phyloP scores from a whole-genome alignment of 2,329 filamentous ascomycete genomes.

The Elsinoe batatas region DNA sequence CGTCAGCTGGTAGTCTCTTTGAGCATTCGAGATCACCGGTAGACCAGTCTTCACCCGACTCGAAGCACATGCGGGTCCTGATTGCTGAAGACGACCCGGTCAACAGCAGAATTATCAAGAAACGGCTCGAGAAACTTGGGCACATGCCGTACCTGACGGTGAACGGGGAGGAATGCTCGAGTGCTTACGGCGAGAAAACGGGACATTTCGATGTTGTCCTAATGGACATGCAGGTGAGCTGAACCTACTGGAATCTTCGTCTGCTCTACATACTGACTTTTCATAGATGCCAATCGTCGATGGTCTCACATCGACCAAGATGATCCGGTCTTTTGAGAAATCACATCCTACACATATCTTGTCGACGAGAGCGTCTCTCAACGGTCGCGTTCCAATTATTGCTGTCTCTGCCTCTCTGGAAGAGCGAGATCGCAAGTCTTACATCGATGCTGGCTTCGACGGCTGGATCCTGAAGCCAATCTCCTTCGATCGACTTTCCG shows the following conservation, averaged over 20 bases:
- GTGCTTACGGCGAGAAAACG: slow-evolving; percentile 55
- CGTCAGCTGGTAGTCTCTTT: slow-evolving; percentile 1
- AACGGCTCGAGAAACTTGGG: slow-evolving; percentile 66
- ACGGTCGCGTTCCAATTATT: slow-evolving; percentile 67
- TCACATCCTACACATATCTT: slow-evolving; percentile 40
- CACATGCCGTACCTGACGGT: slow-evolving; percentile 63
- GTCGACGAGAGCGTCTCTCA: slow-evolving; percentile 49
- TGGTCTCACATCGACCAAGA: slow-evolving; percentile 69
- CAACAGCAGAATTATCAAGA: slow-evolving; percentile 72
- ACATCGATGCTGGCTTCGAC: slow-evolving; percentile 72
- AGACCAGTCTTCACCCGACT: slow-evolving; percentile 1
- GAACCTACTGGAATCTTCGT: no score
- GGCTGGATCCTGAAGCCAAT: slow-evolving; percentile 88
- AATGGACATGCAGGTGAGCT: slow-evolving; percentile 81
- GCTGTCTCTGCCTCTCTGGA: slow-evolving; percentile 76
- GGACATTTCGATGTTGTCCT: slow-evolving; percentile 64
- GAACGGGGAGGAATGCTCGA: slow-evolving; percentile 78
- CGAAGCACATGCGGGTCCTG: slow-evolving; percentile 52
- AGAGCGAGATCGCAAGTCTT: slow-evolving; percentile 58
- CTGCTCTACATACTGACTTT: slow-evolving; percentile 19
- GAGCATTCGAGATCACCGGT: slow-evolving; percentile 7
- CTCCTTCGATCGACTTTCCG: slow-evolving; percentile 63
- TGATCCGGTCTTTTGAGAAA: slow-evolving; percentile 67
- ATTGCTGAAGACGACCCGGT: slow-evolving; percentile 84
- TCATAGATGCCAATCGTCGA: slow-evolving; percentile 83